Evolutionary conservation across 176 grass and related monocot genomes (phyloP).

Genomic region (Phoenix roebelenii): DNA sequence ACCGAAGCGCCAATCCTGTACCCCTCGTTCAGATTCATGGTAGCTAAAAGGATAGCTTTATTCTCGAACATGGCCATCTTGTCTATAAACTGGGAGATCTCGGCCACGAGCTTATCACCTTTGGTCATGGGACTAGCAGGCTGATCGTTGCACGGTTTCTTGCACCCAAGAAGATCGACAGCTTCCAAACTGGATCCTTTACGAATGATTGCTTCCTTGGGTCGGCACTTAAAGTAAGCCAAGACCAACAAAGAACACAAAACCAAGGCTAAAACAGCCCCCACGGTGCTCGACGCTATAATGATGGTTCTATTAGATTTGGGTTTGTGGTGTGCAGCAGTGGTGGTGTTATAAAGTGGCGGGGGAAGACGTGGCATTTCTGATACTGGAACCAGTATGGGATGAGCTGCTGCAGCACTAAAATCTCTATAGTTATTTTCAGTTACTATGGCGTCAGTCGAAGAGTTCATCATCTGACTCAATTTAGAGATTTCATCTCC

Average conservation of each 20-base stretch:
- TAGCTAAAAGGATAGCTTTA: constrained; percentile 40
- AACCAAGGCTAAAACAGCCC: constrained; percentile 20
- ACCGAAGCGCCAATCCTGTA: constrained; percentile 31
- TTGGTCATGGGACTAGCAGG: neutral
- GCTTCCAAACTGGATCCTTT: constrained; percentile 2
- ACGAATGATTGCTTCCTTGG: constrained; percentile 7
- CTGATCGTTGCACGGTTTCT: constrained; percentile 3
- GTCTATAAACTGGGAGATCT: constrained; percentile 53
- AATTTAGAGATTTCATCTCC: constrained; percentile 26
- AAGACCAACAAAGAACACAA: constrained; percentile 17
- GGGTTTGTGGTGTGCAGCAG: neutral
- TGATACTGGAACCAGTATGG: constrained; percentile 39
- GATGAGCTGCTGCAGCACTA: constrained; percentile 9
- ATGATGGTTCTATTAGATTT: constrained; percentile 1
- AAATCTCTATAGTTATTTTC: constrained; percentile 34
- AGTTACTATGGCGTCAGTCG: neutral
- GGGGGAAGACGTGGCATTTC: constrained; percentile 31
- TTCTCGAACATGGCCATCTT: constrained; percentile 36
- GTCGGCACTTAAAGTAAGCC: constrained; percentile 17
- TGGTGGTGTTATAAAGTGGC: neutral
- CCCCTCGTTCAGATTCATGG: constrained; percentile 35
- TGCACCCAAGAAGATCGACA: constrained; percentile 16
- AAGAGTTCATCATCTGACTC: constrained; percentile 29
- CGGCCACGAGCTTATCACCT: constrained; percentile 41
- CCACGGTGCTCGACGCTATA: constrained; percentile 6